Evolutionary conservation across 495 filamentous ascomycete genomes (phyloP).

Genomic region (Terfezia claveryi): DNA sequence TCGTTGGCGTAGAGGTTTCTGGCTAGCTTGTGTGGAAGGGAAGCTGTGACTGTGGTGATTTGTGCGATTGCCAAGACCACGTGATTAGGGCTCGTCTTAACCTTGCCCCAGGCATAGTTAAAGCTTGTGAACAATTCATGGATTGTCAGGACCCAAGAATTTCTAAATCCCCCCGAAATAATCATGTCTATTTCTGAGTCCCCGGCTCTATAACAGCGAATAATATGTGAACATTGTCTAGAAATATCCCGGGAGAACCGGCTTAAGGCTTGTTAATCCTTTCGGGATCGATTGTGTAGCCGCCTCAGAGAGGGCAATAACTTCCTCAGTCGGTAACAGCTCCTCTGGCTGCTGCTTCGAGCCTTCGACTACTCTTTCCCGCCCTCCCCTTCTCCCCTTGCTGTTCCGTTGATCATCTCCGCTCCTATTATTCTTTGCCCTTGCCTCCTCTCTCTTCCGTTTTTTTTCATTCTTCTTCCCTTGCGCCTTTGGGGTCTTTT

Average conservation of each 20-base stretch:
- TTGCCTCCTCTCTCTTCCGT: background rate
- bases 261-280: too few species aligned
- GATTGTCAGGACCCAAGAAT: too few species aligned
- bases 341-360: background rate
- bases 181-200: too few species aligned
- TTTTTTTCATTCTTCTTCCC: conserved; percentile 1
- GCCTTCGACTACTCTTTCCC: background rate
- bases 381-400: background rate
- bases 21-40: background rate
- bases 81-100: background rate
- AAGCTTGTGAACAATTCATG: too few species aligned
- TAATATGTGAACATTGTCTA: too few species aligned
- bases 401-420: background rate
- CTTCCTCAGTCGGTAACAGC: background rate
- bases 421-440: background rate
- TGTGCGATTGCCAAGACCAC: background rate
- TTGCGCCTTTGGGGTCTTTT: background rate
- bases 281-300: too few species aligned
- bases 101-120: too few species aligned
- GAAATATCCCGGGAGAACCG: too few species aligned
- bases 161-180: too few species aligned
- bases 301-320: too few species aligned
- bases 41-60: background rate
- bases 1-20: background rate
- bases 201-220: too few species aligned